Percentiles rank a stretch among this genome's conserved stretches.
Evolutionary conservation across 2,329 filamentous ascomycete species (phyloP).

Genomic region (Fusarium xylarioides): DNA sequence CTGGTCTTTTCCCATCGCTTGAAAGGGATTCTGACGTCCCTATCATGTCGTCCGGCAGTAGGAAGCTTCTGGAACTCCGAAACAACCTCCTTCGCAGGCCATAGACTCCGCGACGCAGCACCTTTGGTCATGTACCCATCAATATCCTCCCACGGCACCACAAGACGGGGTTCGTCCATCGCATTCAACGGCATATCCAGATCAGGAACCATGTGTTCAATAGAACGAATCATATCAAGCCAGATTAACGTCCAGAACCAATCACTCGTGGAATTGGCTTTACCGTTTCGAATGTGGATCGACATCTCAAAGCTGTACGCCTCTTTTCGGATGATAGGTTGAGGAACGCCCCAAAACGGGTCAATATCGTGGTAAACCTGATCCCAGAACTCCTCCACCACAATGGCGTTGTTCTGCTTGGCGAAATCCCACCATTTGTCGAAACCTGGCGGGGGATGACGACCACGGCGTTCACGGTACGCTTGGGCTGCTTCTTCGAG

Average conservation of each 20-base stretch:
- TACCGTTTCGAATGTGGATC: slow-evolving; percentile 65
- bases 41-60: slow-evolving; percentile 48
- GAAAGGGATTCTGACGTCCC: slow-evolving; percentile 46
- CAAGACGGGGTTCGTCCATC: slow-evolving; percentile 72
- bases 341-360: slow-evolving; percentile 64
- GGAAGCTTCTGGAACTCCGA: slow-evolving; percentile 56
- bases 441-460: slow-evolving; percentile 71
- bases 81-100: slow-evolving; percentile 55
- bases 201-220: slow-evolving; percentile 68
- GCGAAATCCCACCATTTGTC: slow-evolving; percentile 69
- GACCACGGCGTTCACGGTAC: slow-evolving; percentile 66
- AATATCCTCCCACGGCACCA: slow-evolving; percentile 71
- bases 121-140: slow-evolving; percentile 63
- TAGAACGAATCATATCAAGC: slow-evolving; percentile 61
- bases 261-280: slow-evolving; percentile 60
- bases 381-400: slow-evolving; percentile 72
- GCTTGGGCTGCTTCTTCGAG: slow-evolving; percentile 64
- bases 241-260: slow-evolving; percentile 69
- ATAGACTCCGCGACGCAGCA: slow-evolving; percentile 56
- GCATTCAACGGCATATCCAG: slow-evolving; percentile 74
- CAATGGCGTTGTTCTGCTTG: slow-evolving; percentile 58
- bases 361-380: slow-evolving; percentile 70
- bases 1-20: slow-evolving; percentile 63
- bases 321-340: slow-evolving; percentile 60
- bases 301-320: slow-evolving; percentile 66